These are phyloP conservation scores for Fusarium bactridioides DNA, from an alignment of 2,329 filamentous ascomycete species.

Conservation along the genomic window DNA sequence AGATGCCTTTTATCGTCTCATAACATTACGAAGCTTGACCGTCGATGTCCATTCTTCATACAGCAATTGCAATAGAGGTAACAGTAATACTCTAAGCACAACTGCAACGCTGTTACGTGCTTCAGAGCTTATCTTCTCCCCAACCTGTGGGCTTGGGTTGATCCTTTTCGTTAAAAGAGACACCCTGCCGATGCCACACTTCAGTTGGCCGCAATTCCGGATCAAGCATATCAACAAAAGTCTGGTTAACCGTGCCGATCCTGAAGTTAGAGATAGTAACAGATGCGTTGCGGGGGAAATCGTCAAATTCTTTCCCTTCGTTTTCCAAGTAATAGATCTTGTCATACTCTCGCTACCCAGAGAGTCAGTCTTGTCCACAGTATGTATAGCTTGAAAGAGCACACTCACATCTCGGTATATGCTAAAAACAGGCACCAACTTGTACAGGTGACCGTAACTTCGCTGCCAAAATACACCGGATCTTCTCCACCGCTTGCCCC, in stretches of 20 bases:
- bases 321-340: background rate
- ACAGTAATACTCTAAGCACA: too few relatives aligned
- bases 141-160: background rate
- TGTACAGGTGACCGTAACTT: background rate
- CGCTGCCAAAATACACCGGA: background rate
- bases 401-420: background rate
- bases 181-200: background rate
- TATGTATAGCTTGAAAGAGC: background rate
- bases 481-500: background rate
- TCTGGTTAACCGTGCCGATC: background rate
- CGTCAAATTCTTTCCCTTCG: background rate
- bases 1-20: accelerated
- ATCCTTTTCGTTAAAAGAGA: background rate
- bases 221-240: background rate
- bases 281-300: background rate
- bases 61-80: too few relatives aligned
- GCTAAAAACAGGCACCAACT: background rate
- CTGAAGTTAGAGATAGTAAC: background rate
- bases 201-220: background rate
- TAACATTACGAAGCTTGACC: background rate
- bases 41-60: too few relatives aligned
- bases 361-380: background rate
- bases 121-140: background rate
- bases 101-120: background rate
- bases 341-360: background rate